These are phyloP conservation scores for Wickerhamiella cacticola DNA, from an alignment of 805 yeast genomes.

Conservation along the genomic window DNA sequence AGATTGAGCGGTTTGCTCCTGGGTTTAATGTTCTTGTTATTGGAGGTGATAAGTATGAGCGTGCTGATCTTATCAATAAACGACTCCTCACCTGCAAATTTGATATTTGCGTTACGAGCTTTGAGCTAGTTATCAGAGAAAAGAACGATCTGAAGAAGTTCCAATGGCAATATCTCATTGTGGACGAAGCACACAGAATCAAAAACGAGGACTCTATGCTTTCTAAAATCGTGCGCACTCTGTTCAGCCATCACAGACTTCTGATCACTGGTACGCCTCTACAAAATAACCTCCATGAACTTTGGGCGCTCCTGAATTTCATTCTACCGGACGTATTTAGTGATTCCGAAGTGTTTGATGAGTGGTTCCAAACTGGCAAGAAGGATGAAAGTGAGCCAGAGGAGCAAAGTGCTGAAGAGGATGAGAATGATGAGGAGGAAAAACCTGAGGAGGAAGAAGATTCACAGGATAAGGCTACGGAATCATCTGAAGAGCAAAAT, in stretches of 20 bases:
- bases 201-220: conserved; percentile 86
- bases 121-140: conserved; percentile 86
- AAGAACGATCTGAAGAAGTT: conserved; percentile 65
- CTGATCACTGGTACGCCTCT: conserved; percentile 93
- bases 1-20: conserved; percentile 89
- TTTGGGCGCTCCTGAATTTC: conserved; percentile 90
- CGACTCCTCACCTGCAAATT: conserved; percentile 58
- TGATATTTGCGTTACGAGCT: conserved; percentile 83
- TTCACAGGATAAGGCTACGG: no score
- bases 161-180: conserved; percentile 86
- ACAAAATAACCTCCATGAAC: conserved; percentile 87
- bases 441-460: background rate
- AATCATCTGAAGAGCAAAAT: conserved; percentile 28
- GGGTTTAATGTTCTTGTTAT: conserved; percentile 73
- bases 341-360: conserved; percentile 80
- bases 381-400: conserved; percentile 29
- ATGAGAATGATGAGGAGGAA: background rate
- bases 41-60: conserved; percentile 76
- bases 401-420: conserved; percentile 9
- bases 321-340: conserved; percentile 90
- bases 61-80: conserved; percentile 48
- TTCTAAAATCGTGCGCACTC: conserved; percentile 79
- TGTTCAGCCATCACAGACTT: conserved; percentile 72
- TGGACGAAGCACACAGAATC: conserved; percentile 94
- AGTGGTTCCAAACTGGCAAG: conserved; percentile 48